Conservation (phyloP, 23 red algal genomes). For the Cyanidioschyzon merolae region DNA sequence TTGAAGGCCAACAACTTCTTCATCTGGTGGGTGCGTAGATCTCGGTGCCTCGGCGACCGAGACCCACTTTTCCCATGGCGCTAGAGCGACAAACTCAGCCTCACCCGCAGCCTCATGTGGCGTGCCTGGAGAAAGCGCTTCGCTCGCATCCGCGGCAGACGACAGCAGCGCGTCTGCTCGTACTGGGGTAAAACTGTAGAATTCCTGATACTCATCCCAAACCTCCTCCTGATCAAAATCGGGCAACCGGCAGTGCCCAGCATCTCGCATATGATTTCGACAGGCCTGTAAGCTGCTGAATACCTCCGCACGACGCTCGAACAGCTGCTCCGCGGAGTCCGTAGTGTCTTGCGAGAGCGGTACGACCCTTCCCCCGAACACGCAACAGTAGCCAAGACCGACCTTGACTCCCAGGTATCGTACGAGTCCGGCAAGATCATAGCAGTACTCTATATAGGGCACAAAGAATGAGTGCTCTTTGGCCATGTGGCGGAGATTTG, state of each 20-base stretch:
- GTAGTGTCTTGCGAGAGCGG: background rate
- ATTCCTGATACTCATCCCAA: conserved; percentile 54
- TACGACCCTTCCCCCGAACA: background rate
- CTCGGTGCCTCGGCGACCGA: background rate
- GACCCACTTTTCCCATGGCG: background rate
- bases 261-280: conserved; percentile 70
- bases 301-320: conserved; percentile 38
- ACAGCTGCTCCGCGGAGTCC: conserved; percentile 41
- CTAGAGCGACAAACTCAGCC: too few species aligned
- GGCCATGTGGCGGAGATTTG: conserved; percentile 54
- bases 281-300: conserved; percentile 35
- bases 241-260: conserved; percentile 56
- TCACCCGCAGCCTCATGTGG: too few species aligned
- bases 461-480: conserved; percentile 44
- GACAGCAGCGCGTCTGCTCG: background rate
- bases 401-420: conserved; percentile 69
- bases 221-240: conserved; percentile 46
- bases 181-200: conserved; percentile 38
- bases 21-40: background rate
- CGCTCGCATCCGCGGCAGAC: too few species aligned
- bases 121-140: too few species aligned
- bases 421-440: conserved; percentile 53
- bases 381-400: conserved; percentile 2
- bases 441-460: conserved; percentile 51
- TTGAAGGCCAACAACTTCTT: background rate